Conservation (phyloP, 1,139 yeast genomes). For the Diutina sp. region DNA sequence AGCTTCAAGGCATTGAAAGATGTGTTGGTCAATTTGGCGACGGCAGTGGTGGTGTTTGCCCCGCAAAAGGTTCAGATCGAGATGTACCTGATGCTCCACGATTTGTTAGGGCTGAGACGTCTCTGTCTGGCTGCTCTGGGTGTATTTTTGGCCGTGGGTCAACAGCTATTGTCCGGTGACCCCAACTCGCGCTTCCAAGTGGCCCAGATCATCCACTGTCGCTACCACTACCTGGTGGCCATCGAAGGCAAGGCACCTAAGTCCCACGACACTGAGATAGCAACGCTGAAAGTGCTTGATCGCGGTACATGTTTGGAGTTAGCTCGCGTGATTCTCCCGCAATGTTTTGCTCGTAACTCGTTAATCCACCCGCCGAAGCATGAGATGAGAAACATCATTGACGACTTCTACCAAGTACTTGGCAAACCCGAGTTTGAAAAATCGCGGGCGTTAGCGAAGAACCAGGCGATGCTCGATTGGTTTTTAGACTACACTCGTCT, state of each 20-base stretch:
- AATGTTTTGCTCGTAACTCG: constrained; percentile 53
- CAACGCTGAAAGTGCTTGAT: constrained; percentile 15
- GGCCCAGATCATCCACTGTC: constrained; percentile 66
- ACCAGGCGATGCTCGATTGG: constrained; percentile 30
- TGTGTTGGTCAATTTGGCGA: constrained; percentile 29
- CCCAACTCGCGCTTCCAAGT: constrained; percentile 34
- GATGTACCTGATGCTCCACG: constrained; percentile 50
- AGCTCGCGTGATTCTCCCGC: constrained; percentile 47
- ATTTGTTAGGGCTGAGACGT: constrained; percentile 54
- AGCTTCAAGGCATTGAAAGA: constrained; percentile 38
- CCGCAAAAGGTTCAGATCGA: constrained; percentile 14
- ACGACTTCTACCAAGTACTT: constrained; percentile 56
- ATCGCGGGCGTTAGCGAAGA: constrained; percentile 23
- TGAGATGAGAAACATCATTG: constrained; percentile 63
- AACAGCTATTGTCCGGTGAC: constrained; percentile 33
- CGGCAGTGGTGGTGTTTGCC: constrained; percentile 14
- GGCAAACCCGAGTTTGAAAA: constrained; percentile 48
- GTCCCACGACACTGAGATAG: constrained; percentile 26
- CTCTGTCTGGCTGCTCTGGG: constrained; percentile 63
- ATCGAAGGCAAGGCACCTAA: constrained; percentile 31
- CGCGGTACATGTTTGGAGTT: constrained; percentile 39
- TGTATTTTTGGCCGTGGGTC: constrained; percentile 44
- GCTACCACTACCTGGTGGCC: constrained; percentile 55
- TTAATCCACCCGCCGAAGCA: constrained; percentile 43
- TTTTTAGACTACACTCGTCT: constrained; percentile 39